Evolutionary conservation across 1,139 yeast species (phyloP), one percentile per base, ranked within the genome.

Genomic region (Sugiyamaella novakii): DNA sequence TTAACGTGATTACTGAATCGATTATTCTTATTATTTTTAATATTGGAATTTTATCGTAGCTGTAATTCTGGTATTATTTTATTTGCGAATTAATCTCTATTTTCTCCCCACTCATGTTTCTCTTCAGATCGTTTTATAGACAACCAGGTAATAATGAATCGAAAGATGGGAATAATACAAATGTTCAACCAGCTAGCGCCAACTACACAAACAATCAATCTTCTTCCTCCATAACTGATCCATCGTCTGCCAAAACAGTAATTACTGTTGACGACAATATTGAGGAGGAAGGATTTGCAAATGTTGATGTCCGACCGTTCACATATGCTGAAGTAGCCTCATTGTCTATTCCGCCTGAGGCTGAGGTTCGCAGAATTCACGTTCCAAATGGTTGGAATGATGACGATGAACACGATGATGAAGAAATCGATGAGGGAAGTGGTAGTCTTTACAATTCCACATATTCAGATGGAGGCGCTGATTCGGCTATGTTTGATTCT

Each of bases 291-390:
- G 79, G 70, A 37, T 77, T 74, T 55, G 68, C 78, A 30, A 73
- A 71, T 49, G 72, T 77, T 46, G 70, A 70, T 44, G 60, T 75
- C 47, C 71, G 79, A 42, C 69, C 71, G 45, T 63, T 76, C 53
- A 74, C 80, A 5, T 77, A 76, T 55, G 80, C 80, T 3, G 81
- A 77, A 65, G 79, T 71, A 19, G 78, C 77, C n/a, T 42, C 46
- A 22, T 33, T 42, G 24, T 24, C 46, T 18, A 15, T 34, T 25
- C 46, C 45, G 3, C 37, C 25, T 3, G 39, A 19, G 2, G 14
- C 22, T 2, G 39, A 24, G 21, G 24, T 29, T n/a, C 39, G 33
- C 19, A 25, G 38, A 30, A 24, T 42, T 17, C 34, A 42, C 11
- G 19, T 42, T 25, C 40, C 46, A 12, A 33, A 18, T 27, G 44